These are phyloP conservation scores for Trifolium repens DNA, from an alignment of 306 rosid species.

Conservation along the genomic window DNA sequence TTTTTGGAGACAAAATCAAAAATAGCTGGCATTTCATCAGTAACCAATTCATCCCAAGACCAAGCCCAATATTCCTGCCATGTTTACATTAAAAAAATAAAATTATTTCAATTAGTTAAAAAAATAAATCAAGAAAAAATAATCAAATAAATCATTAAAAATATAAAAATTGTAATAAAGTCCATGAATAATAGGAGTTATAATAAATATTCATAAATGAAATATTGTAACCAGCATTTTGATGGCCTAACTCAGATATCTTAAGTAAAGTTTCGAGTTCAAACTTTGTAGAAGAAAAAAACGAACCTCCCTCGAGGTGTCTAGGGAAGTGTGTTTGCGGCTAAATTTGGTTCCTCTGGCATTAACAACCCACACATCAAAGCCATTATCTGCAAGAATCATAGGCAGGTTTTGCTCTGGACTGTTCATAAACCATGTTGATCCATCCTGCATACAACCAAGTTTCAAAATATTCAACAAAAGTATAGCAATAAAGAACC, in stretches of 20 bases:
- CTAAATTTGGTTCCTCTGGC: conserved; percentile 82
- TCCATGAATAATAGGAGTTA: background rate
- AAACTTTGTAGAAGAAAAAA: too few species aligned
- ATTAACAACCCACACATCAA: conserved; percentile 80
- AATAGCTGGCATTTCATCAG: conserved; percentile 71
- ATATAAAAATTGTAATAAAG: background rate
- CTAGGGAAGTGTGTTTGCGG: conserved; percentile 54
- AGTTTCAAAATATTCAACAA: background rate
- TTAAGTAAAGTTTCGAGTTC: too few species aligned
- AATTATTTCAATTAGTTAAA: background rate
- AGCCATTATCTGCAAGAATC: conserved; percentile 73
- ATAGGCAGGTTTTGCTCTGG: conserved; percentile 71
- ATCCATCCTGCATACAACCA: conserved; percentile 65
- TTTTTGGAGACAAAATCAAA: conserved; percentile 58
- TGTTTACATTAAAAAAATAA: background rate
- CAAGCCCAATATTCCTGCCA: conserved; percentile 74
- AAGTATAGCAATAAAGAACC: background rate
- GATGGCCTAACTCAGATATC: too few species aligned
- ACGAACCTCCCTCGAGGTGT: conserved; percentile 27
- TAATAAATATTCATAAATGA: background rate
- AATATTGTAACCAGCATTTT: background rate
- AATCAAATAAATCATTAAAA: background rate
- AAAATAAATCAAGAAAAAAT: background rate
- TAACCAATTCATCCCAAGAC: conserved; percentile 77
- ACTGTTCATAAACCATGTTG: conserved; percentile 62